Evolutionary conservation across 768 basidiomycete species (phyloP).

Genomic region (Crepidotus variabilis): DNA sequence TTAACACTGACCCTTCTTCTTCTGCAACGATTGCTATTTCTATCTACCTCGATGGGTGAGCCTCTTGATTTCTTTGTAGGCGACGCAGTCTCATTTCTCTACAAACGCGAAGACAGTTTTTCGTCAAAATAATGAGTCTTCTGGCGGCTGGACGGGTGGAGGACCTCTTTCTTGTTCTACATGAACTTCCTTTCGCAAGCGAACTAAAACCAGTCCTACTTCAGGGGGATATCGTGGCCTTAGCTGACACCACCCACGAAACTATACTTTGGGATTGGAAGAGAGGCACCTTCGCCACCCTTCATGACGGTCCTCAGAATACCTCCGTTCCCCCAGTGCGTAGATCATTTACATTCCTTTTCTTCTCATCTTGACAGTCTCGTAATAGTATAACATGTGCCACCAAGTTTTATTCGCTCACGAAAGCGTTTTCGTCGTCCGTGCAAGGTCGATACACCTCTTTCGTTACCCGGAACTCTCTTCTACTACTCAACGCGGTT

Average conservation of each 20-base stretch:
- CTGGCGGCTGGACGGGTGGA: slow-evolving; percentile 2
- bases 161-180: slow-evolving; percentile 27
- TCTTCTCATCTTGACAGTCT: not conserved
- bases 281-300: slow-evolving; percentile 39
- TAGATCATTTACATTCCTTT: slow-evolving; percentile 5
- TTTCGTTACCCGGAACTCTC: slow-evolving; percentile 45
- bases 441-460: slow-evolving; percentile 54
- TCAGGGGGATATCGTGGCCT: slow-evolving; percentile 46
- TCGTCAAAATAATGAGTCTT: slow-evolving; percentile 31
- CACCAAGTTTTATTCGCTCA: slow-evolving; percentile 48
- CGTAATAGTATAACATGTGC: slow-evolving; percentile 42
- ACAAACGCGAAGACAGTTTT: slow-evolving; percentile 21
- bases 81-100: slow-evolving; percentile 14
- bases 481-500: not conserved
- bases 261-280: slow-evolving; percentile 58
- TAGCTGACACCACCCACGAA: slow-evolving; percentile 48
- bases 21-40: slow-evolving; percentile 50
- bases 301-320: slow-evolving; percentile 33
- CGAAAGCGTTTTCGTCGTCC: slow-evolving; percentile 49
- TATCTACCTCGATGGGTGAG: slow-evolving; percentile 42
- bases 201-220: slow-evolving; percentile 44
- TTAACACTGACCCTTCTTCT: slow-evolving; percentile 44
- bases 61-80: slow-evolving; percentile 12
- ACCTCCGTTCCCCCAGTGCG: slow-evolving; percentile 27
- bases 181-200: slow-evolving; percentile 27